Percentiles rank a stretch among this genome's conserved stretches.
These are phyloP conservation scores for Setomelanomma holmii DNA, from an alignment of 2,329 filamentous ascomycete genomes.

Conservation along the genomic window DNA sequence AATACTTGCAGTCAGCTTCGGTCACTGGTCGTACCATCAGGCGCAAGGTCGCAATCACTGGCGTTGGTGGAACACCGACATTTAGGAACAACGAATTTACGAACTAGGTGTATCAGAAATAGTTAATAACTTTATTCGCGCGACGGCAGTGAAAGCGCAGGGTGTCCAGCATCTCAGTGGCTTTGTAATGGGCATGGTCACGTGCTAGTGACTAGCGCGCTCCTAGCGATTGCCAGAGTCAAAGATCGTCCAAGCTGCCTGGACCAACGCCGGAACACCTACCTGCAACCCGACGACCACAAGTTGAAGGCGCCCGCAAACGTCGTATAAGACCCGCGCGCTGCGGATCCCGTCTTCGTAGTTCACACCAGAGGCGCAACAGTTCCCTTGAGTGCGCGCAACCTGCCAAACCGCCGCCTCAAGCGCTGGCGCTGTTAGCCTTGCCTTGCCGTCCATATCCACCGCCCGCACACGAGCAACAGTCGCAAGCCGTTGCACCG, in stretches of 20 bases:
- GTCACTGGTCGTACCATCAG: too few relatives aligned
- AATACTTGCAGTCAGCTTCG: too few relatives aligned
- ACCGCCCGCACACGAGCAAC: slow-evolving; percentile 28
- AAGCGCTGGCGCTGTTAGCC: slow-evolving; percentile 41
- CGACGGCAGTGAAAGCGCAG: not conserved
- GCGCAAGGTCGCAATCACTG: too few relatives aligned
- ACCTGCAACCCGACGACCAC: slow-evolving; percentile 35
- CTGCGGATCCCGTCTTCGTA: slow-evolving; percentile 30
- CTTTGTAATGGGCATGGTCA: not conserved
- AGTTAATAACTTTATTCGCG: not conserved
- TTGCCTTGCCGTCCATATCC: slow-evolving; percentile 22
- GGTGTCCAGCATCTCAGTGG: not conserved
- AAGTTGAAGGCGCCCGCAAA: slow-evolving; percentile 37
- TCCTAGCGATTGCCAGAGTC: slow-evolving; percentile 15
- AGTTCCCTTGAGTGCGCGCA: slow-evolving; percentile 33
- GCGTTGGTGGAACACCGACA: not conserved
- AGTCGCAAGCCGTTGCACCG: slow-evolving; percentile 23
- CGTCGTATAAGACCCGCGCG: slow-evolving; percentile 41
- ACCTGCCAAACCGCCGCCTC: slow-evolving; percentile 29
- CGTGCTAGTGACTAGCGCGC: slow-evolving; percentile 7
- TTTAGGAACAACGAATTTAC: not conserved
- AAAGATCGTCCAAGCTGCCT: slow-evolving; percentile 15
- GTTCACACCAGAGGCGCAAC: slow-evolving; percentile 29
- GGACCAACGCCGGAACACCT: slow-evolving; percentile 36
- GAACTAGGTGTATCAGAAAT: not conserved